Evolutionary conservation across 257 asterid genomes (phyloP).

Genomic region (Ocimum tenuiflorum): DNA sequence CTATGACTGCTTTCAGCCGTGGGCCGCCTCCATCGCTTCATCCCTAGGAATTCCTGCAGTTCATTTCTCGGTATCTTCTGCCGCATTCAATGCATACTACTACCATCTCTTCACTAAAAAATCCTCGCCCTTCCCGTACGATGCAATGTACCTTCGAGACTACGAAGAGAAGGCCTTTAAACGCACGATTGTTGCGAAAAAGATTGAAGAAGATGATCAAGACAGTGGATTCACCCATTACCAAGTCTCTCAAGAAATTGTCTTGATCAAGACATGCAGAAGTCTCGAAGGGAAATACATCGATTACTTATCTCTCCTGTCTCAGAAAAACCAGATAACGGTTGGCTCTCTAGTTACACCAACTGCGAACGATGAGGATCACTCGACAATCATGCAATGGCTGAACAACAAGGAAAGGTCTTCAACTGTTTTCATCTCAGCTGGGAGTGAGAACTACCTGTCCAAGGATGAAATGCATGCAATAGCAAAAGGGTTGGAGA

Average conservation of each 20-base stretch:
- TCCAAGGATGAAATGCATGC: conserved; percentile 27
- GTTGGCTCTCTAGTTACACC: conserved; percentile 33
- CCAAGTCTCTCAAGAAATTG: conserved; percentile 22
- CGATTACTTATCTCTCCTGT: conserved; percentile 29
- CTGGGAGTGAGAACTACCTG: conserved; percentile 43
- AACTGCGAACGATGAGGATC: not conserved
- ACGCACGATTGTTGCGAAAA: not conserved
- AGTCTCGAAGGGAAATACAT: conserved; percentile 32
- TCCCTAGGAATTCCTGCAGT: conserved; percentile 29
- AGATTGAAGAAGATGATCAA: not conserved
- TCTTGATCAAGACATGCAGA: conserved; percentile 29
- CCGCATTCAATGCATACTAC: conserved; percentile 14
- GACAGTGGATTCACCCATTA: conserved; percentile 5
- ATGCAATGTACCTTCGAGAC: conserved; percentile 17
- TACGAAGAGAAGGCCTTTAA: conserved; percentile 16
- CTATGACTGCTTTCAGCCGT: conserved; percentile 33
- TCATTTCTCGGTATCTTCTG: conserved; percentile 22
- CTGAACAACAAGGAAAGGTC: conserved; percentile 12
- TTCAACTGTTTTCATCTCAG: conserved; percentile 36
- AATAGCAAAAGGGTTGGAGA: conserved; percentile 34
- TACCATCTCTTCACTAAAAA: conserved; percentile 7
- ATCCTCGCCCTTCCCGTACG: conserved; percentile 23
- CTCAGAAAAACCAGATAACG: conserved; percentile 9
- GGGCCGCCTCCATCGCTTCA: conserved; percentile 27
- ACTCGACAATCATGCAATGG: conserved; percentile 28